A percentile compares a stretch with the other conserved stretches of the same genome.
Conservation (phyloP, 2,329 filamentous ascomycete species). For the Phyllosticta ampelicida region DNA sequence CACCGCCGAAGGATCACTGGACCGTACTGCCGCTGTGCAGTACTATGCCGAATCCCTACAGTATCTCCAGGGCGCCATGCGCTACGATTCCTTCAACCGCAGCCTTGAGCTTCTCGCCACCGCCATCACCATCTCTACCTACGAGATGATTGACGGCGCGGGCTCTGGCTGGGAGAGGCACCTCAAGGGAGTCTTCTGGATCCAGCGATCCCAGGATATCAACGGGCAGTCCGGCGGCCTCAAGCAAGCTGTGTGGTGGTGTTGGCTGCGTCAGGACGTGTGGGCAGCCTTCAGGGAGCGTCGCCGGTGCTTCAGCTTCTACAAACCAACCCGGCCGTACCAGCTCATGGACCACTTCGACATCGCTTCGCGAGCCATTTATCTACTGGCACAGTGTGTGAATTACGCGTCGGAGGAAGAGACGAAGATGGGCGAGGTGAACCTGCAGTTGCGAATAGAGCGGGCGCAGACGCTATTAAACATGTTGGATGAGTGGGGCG, state of each 20-base stretch:
- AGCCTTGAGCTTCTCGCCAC: constrained; percentile 50
- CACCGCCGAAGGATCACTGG: constrained; percentile 15
- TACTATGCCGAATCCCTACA: constrained; percentile 55
- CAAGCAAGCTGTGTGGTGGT: constrained; percentile 52
- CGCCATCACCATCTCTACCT: constrained; percentile 49
- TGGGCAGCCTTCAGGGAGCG: constrained; percentile 54
- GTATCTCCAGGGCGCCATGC: constrained; percentile 50
- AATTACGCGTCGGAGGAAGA: constrained; percentile 49
- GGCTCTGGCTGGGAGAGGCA: constrained; percentile 51
- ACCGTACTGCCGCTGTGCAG: constrained; percentile 28
- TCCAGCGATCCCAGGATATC: constrained; percentile 51
- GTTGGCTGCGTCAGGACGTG: constrained; percentile 54
- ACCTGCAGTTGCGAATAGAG: constrained; percentile 33
- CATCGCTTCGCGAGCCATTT: constrained; percentile 43
- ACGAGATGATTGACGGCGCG: constrained; percentile 55
- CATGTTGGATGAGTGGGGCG: constrained; percentile 41
- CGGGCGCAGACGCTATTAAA: constrained; percentile 37
- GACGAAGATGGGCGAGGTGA: constrained; percentile 31
- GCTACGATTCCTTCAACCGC: constrained; percentile 46
- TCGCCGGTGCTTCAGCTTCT: constrained; percentile 47
- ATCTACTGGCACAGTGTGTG: constrained; percentile 45
- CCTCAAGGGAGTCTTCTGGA: constrained; percentile 55
- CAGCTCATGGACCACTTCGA: constrained; percentile 42
- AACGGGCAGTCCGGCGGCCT: constrained; percentile 49
- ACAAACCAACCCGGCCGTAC: constrained; percentile 42